Base-by-base conservation (phyloP, 2,329 filamentous ascomycete genomes). In the Epichloe festucae region DNA sequence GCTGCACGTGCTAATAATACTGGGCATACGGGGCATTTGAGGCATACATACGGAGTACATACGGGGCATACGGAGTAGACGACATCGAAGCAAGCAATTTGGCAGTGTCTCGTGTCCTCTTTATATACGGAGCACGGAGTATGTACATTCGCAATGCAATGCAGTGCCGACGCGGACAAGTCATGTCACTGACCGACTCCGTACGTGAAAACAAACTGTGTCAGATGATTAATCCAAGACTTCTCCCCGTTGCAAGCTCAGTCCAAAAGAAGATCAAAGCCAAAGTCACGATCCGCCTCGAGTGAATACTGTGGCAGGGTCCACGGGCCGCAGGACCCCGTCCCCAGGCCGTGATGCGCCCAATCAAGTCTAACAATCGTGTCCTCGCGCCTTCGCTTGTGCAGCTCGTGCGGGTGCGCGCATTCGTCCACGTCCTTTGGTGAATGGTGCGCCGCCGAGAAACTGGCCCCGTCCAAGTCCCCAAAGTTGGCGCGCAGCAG, bases 261-360 rank as follows among this genome's bases (percentile, higher is more conserved):
- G 52, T 75, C 72, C 46, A 76, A 52, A 14, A 74, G 44, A 21
- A 76, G 48, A 61, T 73, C 70, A 35, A 70, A 64, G 49, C 72
- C 66, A 57, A 73, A 75, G 54, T 70, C 67, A 45, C 60, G 60
- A 52, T 66, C 63, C 27, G 66, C 67, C 57, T 61, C 61, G 15
- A 78, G 63, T 55, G 70, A 67, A 58, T 78, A 76, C 61, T 72
- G 50, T 4, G 69, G 68, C 63, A 77, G 53, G 19, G 75, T 78
- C 52, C 73, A 73, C 0, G 79, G 79, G 23, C 81, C 81, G 63
- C 81, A 84, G 48, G 75, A 79, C 6, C 74, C 81, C 10, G 77
- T 82, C 0, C 81, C 81, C 35, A 84, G 57, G 0, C 81, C 81
- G 60, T 84, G 79, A 63, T 84, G 79, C 55, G 67, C 70, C 68